Evolutionary conservation across 352 stramenopile species (phyloP).

Genomic region (Phytophthora constricta): DNA sequence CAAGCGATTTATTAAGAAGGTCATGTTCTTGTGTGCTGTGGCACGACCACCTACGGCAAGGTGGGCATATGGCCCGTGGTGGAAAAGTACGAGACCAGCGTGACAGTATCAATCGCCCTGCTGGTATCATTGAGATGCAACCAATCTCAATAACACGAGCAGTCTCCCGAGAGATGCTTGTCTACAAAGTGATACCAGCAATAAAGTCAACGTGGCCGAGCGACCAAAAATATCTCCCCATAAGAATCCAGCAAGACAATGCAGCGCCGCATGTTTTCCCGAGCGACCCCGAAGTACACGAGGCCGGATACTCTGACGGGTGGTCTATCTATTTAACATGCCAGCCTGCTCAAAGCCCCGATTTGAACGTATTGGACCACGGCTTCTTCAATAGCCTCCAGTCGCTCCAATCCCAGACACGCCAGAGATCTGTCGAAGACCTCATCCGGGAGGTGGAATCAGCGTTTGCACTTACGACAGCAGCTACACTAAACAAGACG

Average conservation of each 20-base stretch:
- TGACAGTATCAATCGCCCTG: too few relatives aligned
- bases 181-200: too few relatives aligned
- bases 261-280: conserved; percentile 13
- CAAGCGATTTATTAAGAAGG: too few relatives aligned
- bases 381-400: neutral
- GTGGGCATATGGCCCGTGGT: too few relatives aligned
- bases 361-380: conserved; percentile 19
- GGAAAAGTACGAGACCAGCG: too few relatives aligned
- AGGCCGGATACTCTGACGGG: conserved; percentile 5
- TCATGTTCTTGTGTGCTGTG: too few relatives aligned
- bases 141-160: too few relatives aligned
- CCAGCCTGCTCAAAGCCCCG: conserved; percentile 26
- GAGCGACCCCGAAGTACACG: conserved; percentile 18
- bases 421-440: neutral
- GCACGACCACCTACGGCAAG: too few relatives aligned
- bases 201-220: too few relatives aligned
- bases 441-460: neutral
- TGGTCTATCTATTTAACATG: conserved; percentile 28
- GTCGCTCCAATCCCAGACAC: neutral
- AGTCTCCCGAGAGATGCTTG: too few relatives aligned
- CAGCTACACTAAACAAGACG: neutral
- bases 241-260: conserved; percentile 43
- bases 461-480: neutral
- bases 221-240: too few relatives aligned
- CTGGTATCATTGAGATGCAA: too few relatives aligned